Conservation (phyloP, 768 basidiomycete genomes). For the Calocybe cyanea region DNA sequence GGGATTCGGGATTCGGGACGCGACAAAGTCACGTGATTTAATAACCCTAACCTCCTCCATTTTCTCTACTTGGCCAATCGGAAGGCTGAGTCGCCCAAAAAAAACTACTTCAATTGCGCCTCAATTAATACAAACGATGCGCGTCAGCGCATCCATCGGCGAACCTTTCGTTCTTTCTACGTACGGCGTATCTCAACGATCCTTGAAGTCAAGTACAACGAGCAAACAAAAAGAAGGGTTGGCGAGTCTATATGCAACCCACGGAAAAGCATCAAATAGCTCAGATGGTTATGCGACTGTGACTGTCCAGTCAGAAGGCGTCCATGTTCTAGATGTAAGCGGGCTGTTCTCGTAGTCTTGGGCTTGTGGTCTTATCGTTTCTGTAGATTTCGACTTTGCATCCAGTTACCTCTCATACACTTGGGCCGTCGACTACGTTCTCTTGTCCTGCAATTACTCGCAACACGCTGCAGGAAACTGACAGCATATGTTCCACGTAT, state of each 20-base stretch:
- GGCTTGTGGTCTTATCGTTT: background rate
- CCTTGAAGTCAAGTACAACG: conserved; percentile 15
- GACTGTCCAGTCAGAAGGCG: conserved; percentile 68
- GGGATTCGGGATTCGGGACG: no score
- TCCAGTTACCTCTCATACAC: conserved; percentile 63
- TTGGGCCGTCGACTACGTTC: conserved; percentile 63
- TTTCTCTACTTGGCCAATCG: no score
- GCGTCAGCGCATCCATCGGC: conserved; percentile 21
- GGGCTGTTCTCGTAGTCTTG: conserved; percentile 11
- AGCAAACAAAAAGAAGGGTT: conserved; percentile 14
- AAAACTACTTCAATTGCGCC: no score
- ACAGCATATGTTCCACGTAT: conserved; percentile 49
- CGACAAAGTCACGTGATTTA: no score
- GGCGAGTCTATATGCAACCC: conserved; percentile 30
- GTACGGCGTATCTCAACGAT: conserved; percentile 28
- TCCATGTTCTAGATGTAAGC: conserved; percentile 73
- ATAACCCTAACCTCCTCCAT: no score
- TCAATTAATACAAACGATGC: no score
- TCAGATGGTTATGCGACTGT: conserved; percentile 61
- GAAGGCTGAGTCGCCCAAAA: no score
- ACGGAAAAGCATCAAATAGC: conserved; percentile 28
- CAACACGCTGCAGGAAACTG: conserved; percentile 26
- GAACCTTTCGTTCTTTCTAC: conserved; percentile 37
- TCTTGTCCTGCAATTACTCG: conserved; percentile 53
- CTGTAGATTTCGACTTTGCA: conserved; percentile 59